phyloP scores from a whole-genome alignment of 2,329 filamentous ascomycete species.

The Ophiobolus disseminans region DNA sequence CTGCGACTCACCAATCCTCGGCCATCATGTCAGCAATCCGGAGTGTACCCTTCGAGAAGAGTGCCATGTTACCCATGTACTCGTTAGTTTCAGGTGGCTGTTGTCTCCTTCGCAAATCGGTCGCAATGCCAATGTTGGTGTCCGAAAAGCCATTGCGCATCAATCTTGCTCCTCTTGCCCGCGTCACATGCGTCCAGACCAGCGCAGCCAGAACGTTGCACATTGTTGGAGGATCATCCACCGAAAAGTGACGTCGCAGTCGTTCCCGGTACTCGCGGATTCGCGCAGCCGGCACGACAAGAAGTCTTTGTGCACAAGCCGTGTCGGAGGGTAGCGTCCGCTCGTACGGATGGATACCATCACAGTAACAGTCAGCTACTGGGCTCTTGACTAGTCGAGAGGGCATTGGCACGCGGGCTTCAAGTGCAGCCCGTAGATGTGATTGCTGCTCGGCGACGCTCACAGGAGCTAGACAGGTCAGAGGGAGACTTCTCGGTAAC shows the following conservation, averaged over 20 bases:
- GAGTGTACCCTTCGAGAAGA: slow-evolving; percentile 38
- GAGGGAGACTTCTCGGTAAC: slow-evolving; percentile 1
- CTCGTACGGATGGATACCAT: slow-evolving; percentile 33
- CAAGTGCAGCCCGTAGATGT: slow-evolving; percentile 27
- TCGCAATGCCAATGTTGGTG: slow-evolving; percentile 40
- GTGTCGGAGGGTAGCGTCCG: slow-evolving; percentile 35
- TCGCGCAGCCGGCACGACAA: slow-evolving; percentile 36
- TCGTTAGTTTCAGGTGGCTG: slow-evolving; percentile 28
- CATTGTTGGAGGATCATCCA: slow-evolving; percentile 30
- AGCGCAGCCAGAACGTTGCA: slow-evolving; percentile 44
- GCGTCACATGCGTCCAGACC: slow-evolving; percentile 46
- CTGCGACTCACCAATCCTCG: slow-evolving; percentile 38
- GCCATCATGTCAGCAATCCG: slow-evolving; percentile 31
- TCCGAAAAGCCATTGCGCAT: slow-evolving; percentile 22
- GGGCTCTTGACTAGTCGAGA: slow-evolving; percentile 9
- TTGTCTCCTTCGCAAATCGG: slow-evolving; percentile 38
- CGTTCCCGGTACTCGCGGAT: slow-evolving; percentile 37
- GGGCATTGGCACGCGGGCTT: slow-evolving; percentile 22
- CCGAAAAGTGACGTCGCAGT: slow-evolving; percentile 25
- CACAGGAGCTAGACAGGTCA: slow-evolving; percentile 23
- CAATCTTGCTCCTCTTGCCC: slow-evolving; percentile 36
- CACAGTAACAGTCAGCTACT: slow-evolving; percentile 38
- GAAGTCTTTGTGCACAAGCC: slow-evolving; percentile 34
- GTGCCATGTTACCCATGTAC: slow-evolving; percentile 45
- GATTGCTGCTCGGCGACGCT: slow-evolving; percentile 33